Evolutionary conservation across 2,329 filamentous ascomycete genomes (phyloP).

Genomic region (Rachicladosporium sp.): DNA sequence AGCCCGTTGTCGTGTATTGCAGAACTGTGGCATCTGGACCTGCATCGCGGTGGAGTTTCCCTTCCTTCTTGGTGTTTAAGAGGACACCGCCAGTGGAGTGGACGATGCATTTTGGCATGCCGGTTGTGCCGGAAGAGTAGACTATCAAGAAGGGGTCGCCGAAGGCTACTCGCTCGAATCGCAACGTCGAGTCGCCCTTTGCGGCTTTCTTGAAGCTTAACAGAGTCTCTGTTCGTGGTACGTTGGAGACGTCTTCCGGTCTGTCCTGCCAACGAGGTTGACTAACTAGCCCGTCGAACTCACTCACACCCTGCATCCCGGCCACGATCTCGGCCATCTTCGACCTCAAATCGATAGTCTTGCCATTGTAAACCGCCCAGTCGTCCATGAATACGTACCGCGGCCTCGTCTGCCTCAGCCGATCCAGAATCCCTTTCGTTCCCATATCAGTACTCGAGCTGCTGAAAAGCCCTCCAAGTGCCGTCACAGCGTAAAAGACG

Average conservation of each 20-base stretch:
- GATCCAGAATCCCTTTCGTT: conserved; percentile 61
- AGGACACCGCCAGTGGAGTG: conserved; percentile 58
- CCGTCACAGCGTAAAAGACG: conserved; percentile 56
- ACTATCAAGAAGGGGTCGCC: conserved; percentile 61
- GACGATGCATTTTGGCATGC: conserved; percentile 74
- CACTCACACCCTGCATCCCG: conserved; percentile 47
- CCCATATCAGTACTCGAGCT: conserved; percentile 76
- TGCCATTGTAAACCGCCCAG: conserved; percentile 66
- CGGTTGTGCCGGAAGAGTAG: conserved; percentile 71
- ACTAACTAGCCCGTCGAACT: conserved; percentile 52
- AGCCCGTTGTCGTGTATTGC: conserved; percentile 58
- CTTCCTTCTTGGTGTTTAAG: conserved; percentile 51
- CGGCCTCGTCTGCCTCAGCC: conserved; percentile 62
- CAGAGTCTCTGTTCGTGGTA: conserved; percentile 38
- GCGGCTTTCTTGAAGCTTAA: conserved; percentile 29
- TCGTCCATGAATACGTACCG: conserved; percentile 79
- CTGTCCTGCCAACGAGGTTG: conserved; percentile 50
- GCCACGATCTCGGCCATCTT: conserved; percentile 58
- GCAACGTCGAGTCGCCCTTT: conserved; percentile 27
- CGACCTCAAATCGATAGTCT: conserved; percentile 54
- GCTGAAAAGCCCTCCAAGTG: conserved; percentile 64
- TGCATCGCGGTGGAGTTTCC: conserved; percentile 38
- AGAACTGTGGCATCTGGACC: conserved; percentile 32
- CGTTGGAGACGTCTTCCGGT: conserved; percentile 44
- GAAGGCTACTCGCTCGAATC: conserved; percentile 53